Evolutionary conservation across 2,329 filamentous ascomycete species (phyloP).

Genomic region (Lithohypha guttulata): DNA sequence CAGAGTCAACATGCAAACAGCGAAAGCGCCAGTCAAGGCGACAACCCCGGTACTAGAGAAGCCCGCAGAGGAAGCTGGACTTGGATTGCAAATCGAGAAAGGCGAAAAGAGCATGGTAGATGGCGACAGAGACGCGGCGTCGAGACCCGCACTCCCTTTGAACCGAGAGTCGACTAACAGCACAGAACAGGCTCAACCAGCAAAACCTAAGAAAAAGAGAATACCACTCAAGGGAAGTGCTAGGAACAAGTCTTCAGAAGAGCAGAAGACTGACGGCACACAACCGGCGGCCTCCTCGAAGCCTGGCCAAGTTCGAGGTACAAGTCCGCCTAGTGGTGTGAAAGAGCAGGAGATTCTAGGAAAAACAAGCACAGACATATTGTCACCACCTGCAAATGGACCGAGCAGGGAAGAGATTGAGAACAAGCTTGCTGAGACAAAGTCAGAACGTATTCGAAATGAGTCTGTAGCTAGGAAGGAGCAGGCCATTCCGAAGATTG

Average conservation of each 20-base stretch:
- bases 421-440: background rate
- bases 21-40: conserved; percentile 5
- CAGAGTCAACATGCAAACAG: conserved; percentile 9
- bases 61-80: conserved; percentile 3
- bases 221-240: conserved; percentile 9
- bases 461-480: background rate
- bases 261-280: conserved; percentile 14
- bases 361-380: conserved; percentile 15
- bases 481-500: background rate
- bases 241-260: background rate
- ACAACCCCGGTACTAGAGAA: background rate
- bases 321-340: conserved; percentile 16
- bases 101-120: background rate
- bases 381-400: conserved; percentile 7
- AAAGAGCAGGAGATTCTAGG: conserved; percentile 16
- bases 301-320: conserved; percentile 5
- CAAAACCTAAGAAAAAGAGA: conserved; percentile 12
- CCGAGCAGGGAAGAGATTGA: conserved; percentile 1
- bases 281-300: background rate
- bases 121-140: background rate
- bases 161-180: background rate
- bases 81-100: too few relatives aligned
- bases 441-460: background rate
- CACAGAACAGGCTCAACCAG: background rate
- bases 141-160: too few relatives aligned